phyloP scores from a whole-genome alignment of 2,329 filamentous ascomycete species.

The Cryphonectria naterciae region DNA sequence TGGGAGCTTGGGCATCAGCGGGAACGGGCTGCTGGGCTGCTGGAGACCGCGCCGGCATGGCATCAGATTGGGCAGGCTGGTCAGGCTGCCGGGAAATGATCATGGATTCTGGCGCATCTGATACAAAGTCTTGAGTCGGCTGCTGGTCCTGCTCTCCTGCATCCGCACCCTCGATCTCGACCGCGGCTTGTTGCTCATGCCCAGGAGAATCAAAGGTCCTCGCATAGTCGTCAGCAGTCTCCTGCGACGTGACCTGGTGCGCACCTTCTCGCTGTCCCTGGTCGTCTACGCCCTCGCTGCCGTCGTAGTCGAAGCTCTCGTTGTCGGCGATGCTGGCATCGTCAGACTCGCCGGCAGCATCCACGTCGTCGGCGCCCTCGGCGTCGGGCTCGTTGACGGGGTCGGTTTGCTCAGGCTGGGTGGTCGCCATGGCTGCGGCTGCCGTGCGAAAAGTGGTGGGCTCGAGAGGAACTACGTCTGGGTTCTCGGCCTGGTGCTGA shows the following conservation, averaged over 20 bases:
- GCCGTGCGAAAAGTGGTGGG: constrained; percentile 41
- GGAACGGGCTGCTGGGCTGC: constrained; percentile 36
- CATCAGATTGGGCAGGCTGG: constrained; percentile 43
- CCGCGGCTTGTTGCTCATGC: constrained; percentile 35
- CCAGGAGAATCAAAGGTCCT: constrained; percentile 55
- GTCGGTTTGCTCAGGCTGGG: constrained; percentile 30
- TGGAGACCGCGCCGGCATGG: constrained; percentile 34
- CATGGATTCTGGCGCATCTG: constrained; percentile 50
- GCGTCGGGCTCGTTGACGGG: constrained; percentile 38
- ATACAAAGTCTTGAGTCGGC: constrained; percentile 47
- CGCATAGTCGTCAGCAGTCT: constrained; percentile 54
- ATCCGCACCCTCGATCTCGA: constrained; percentile 40
- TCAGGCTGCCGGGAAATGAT: constrained; percentile 46
- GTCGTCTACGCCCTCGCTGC: constrained; percentile 40
- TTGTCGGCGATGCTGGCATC: constrained; percentile 47
- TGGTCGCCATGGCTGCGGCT: constrained; percentile 34
- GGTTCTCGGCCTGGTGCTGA: constrained; percentile 56
- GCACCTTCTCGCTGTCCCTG: constrained; percentile 36
- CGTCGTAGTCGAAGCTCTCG: constrained; percentile 54
- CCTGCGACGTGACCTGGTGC: constrained; percentile 32
- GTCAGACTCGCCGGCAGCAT: constrained; percentile 38
- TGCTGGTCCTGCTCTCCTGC: constrained; percentile 36
- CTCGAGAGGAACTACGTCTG: constrained; percentile 42
- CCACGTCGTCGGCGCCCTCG: constrained; percentile 28
- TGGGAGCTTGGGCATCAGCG: constrained; percentile 31